Evolutionary conservation across 495 filamentous ascomycete genomes (phyloP).

Genomic region (Hypoxylon cercidicola): DNA sequence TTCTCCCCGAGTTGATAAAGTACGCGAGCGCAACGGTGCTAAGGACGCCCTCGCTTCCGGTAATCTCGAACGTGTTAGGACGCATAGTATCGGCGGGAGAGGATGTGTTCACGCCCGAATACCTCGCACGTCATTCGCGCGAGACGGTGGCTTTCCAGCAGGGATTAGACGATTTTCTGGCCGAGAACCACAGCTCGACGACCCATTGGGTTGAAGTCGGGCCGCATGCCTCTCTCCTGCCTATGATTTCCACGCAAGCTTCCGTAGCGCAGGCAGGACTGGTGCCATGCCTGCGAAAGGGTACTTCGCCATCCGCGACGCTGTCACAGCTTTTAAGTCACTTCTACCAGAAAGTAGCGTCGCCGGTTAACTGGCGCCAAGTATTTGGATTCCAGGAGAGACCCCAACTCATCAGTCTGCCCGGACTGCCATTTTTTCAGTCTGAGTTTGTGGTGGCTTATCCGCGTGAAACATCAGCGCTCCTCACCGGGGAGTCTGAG

Average conservation of each 20-base stretch:
- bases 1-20: conserved; percentile 8
- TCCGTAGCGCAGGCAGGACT: conserved; percentile 1
- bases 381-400: neutral
- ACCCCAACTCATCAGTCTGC: neutral
- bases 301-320: conserved; percentile 1
- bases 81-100: conserved; percentile 1
- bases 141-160: conserved; percentile 17
- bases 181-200: neutral
- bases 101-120: conserved; percentile 9
- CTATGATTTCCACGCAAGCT: conserved; percentile 16
- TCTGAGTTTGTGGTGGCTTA: conserved; percentile 6
- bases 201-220: conserved; percentile 3
- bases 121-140: conserved; percentile 12
- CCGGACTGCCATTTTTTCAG: conserved; percentile 4
- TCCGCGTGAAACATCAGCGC: conserved; percentile 3
- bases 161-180: conserved; percentile 11
- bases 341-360: conserved; percentile 3
- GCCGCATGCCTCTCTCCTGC: conserved; percentile 14
- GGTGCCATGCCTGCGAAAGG: conserved; percentile 13
- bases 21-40: conserved; percentile 8
- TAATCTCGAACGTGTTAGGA: conserved; percentile 2
- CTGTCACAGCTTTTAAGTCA: neutral
- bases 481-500: neutral
- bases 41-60: conserved; percentile 2
- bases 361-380: conserved; percentile 10